phyloP scores from a whole-genome alignment of 2,329 filamentous ascomycete species.

The Ophiocordyceps robertsii region DNA sequence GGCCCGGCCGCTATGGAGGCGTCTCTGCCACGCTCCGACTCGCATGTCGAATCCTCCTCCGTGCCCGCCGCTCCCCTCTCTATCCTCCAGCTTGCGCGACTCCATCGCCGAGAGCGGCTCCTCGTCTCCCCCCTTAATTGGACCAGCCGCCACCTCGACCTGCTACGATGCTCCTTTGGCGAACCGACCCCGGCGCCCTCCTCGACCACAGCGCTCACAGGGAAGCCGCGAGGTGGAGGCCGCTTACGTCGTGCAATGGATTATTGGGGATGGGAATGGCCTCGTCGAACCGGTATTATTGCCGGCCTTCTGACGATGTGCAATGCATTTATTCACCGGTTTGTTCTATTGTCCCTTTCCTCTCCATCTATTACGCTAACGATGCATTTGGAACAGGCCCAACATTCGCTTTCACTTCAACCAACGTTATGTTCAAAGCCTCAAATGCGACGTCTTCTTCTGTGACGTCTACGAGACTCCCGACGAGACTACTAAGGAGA shows the following conservation, averaged over 20 bases:
- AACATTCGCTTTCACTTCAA: not conserved
- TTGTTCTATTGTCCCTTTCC: not conserved
- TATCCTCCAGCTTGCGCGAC: not conserved
- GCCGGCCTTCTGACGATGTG: not conserved
- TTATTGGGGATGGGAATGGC: not conserved
- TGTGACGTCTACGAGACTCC: not conserved
- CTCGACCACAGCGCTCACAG: not conserved
- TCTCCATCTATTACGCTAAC: not conserved
- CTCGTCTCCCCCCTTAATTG: not conserved
- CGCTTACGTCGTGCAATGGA: not conserved
- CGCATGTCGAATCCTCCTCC: too few relatives aligned
- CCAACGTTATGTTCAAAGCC: not conserved
- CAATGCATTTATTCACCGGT: not conserved
- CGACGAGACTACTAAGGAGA: not conserved
- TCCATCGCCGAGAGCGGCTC: not conserved
- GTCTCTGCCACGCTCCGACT: not conserved
- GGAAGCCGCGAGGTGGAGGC: not conserved
- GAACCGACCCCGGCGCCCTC: not conserved
- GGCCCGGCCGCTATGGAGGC: not conserved
- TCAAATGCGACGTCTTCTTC: not conserved
- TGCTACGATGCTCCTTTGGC: not conserved
- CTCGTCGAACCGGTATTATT: not conserved
- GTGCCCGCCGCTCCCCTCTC: not conserved
- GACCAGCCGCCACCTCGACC: constrained; percentile 1
- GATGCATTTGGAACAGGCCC: not conserved